Percentiles rank a stretch among this genome's conserved stretches.
These are phyloP conservation scores for Raffaelea arxii DNA, from an alignment of 2,329 filamentous ascomycete genomes.

Conservation along the genomic window DNA sequence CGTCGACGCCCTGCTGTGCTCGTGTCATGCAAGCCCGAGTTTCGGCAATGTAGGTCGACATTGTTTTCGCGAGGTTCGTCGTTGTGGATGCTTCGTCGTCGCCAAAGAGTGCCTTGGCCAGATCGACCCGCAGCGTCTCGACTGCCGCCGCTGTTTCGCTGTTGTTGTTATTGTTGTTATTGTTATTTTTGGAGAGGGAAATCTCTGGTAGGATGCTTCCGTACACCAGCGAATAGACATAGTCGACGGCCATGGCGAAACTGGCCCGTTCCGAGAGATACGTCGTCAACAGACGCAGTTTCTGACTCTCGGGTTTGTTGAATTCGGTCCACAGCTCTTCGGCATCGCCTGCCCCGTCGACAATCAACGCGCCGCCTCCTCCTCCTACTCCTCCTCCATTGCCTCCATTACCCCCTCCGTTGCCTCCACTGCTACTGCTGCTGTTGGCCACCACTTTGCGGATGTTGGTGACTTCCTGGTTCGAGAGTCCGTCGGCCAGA, in stretches of 20 bases:
- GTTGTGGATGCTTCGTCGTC: background rate
- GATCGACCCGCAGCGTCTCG: conserved; percentile 6
- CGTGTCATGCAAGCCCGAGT: conserved; percentile 38
- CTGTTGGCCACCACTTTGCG: conserved; percentile 62
- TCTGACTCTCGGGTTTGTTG: conserved; percentile 51
- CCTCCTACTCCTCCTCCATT: too few species aligned
- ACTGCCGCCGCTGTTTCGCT: background rate
- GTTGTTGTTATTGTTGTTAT: background rate
- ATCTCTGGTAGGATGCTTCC: conserved; percentile 9
- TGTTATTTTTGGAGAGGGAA: too few species aligned
- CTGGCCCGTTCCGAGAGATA: conserved; percentile 65
- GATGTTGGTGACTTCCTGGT: conserved; percentile 67
- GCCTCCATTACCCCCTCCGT: background rate
- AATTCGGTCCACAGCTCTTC: conserved; percentile 50
- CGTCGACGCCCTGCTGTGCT: conserved; percentile 37
- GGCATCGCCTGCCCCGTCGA: conserved; percentile 34
- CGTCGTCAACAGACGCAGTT: conserved; percentile 56
- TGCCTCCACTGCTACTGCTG: background rate
- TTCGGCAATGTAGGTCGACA: conserved; percentile 38
- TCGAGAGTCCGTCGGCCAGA: conserved; percentile 61
- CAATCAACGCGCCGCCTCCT: conserved; percentile 18
- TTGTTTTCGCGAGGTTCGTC: conserved; percentile 30
- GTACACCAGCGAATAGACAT: conserved; percentile 40
- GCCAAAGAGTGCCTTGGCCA: conserved; percentile 6
- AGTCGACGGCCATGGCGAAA: conserved; percentile 55